Conservation (phyloP, 2,329 filamentous ascomycete species). For the Neurospora sp. region DNA sequence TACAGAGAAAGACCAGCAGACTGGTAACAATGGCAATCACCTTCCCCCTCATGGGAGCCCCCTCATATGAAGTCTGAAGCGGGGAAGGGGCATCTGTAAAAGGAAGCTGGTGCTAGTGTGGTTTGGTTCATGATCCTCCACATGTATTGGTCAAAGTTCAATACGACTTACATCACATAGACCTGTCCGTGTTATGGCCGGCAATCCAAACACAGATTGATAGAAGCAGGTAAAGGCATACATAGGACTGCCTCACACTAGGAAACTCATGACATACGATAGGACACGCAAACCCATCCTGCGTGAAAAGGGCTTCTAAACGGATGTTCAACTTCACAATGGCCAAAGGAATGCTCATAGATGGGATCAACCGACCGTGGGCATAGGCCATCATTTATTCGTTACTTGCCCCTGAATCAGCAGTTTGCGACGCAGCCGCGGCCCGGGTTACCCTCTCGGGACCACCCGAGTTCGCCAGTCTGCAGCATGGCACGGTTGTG, state of each 20-base stretch:
- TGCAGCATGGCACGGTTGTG: not conserved
- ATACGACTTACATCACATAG: not conserved
- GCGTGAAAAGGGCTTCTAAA: not conserved
- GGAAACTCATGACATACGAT: not conserved
- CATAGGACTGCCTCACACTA: not conserved
- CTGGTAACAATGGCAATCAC: not conserved
- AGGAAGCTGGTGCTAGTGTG: not conserved
- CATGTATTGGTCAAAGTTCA: not conserved
- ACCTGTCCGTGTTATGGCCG: not conserved
- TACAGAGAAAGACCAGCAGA: not conserved
- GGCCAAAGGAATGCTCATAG: not conserved
- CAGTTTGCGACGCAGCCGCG: not conserved
- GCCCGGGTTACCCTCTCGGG: not conserved
- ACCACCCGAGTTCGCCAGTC: not conserved
- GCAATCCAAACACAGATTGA: not conserved
- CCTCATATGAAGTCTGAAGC: not conserved
- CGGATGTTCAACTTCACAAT: not conserved
- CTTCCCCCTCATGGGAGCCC: not conserved
- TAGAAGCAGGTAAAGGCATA: not conserved
- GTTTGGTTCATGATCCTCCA: not conserved
- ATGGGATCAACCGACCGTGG: not conserved
- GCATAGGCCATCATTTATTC: not conserved
- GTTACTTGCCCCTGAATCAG: not conserved
- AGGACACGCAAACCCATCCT: not conserved
- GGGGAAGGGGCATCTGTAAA: not conserved